Base-by-base conservation (phyloP, 495 filamentous ascomycete genomes). In the Evansstolkia leycettana region DNA sequence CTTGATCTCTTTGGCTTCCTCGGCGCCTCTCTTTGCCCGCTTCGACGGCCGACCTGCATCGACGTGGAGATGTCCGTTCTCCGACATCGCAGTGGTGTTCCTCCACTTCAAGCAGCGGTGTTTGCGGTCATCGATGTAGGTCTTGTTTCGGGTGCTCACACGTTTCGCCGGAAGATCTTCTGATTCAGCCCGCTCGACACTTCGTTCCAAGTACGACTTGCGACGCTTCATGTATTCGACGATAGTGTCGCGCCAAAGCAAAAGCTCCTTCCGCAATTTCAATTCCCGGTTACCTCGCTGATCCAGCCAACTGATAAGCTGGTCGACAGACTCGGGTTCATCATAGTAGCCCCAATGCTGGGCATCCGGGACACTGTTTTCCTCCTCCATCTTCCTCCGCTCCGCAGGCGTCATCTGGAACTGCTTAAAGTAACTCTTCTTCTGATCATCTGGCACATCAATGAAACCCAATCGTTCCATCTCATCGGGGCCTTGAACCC, bases 401-500 rank as follows among this genome's bases (percentile, higher is more conserved):
- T 94, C 82, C 2, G 78, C 77, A 1, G 89, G 78, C 2, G 82
- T 88, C 50, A 85, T 77, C 36, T 78, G 71, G 52, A 87, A 84
- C 39, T 77, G 76, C 43, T 66, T 64, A 36, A 58, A 54, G 36
- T 72, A 77, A 43, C 62, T 61, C 41, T 72, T 70, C 41, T 70
- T 67, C 40, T 87, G 73, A 15, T 73, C 71, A 17, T 84, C 77
- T 10, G 72, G 57, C 48, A 84, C 70, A 37, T 92, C 81, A 48
- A 93, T 84, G 42, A 82, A 82, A 12, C 89, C 90, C 29, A 79
- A 70, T 5, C 82, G 72, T 56, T 98, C 90, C 52, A 88, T 69
- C 28, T 88, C 82, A 54, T 93, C 84, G 0, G 90, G 90, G 0
- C 90, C 90, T 55, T 98, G 90, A 17, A 98, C 78, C 90, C 90